A percentile compares a stretch with the other conserved stretches of the same genome.
phyloP scores from a whole-genome alignment of 2,329 filamentous ascomycete species.

The Alternaria consortialis region DNA sequence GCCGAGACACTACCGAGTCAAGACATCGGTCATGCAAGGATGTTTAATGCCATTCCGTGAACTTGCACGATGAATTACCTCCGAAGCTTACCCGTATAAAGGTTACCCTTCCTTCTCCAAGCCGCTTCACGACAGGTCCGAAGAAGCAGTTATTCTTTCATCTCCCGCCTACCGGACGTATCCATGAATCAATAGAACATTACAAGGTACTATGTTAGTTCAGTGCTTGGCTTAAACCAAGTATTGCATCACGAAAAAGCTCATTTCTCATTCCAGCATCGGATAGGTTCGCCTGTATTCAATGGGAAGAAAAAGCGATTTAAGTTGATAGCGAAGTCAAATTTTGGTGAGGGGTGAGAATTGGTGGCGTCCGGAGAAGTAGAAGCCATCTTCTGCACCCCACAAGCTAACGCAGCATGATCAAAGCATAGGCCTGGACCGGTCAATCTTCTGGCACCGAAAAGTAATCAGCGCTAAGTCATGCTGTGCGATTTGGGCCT shows the following conservation, averaged over 20 bases:
- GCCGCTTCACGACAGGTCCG: not conserved
- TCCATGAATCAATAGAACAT: not conserved
- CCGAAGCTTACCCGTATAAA: conserved; percentile 2
- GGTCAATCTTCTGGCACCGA: conserved; percentile 6
- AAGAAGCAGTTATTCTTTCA: conserved; percentile 1
- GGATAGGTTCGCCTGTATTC: not conserved
- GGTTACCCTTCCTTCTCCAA: not conserved
- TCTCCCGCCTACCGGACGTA: not conserved
- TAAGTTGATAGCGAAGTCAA: not conserved
- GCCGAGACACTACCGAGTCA: conserved; percentile 12
- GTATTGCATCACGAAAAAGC: not conserved
- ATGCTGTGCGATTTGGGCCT: not conserved
- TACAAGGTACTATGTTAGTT: not conserved
- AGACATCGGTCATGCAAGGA: not conserved
- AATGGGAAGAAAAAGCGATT: not conserved
- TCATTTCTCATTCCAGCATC: not conserved
- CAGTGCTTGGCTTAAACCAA: not conserved
- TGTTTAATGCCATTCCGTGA: conserved; percentile 1
- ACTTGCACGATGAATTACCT: not conserved
- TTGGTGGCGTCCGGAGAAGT: conserved; percentile 1
- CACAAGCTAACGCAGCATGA: conserved; percentile 3
- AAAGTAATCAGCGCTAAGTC: not conserved
- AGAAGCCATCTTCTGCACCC: not conserved
- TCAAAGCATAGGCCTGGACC: not conserved
- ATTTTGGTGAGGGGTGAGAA: not conserved